Evolutionary conservation across 768 basidiomycete genomes (phyloP).

Genomic region (Rhodotorula sphaerocarpa): DNA sequence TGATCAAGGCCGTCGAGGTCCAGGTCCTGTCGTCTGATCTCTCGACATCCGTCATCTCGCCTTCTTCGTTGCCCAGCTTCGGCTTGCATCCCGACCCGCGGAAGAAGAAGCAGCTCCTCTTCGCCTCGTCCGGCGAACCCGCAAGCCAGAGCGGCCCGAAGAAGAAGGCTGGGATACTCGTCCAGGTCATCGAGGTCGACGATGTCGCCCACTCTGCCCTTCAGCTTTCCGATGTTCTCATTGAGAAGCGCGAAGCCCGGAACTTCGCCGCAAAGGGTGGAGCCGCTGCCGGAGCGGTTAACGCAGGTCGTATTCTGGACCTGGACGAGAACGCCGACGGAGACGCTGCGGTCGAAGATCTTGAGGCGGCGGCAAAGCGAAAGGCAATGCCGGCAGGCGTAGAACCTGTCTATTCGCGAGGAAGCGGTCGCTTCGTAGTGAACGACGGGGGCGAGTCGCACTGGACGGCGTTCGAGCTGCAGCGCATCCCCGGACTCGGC

Average conservation of each 20-base stretch:
- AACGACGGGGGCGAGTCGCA: slow-evolving; percentile 9
- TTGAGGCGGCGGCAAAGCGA: background rate
- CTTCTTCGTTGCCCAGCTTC: background rate
- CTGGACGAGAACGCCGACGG: background rate
- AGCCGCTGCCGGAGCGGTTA: background rate
- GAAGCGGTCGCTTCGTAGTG: slow-evolving; percentile 13
- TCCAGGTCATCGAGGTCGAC: slow-evolving; percentile 4
- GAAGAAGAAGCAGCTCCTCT: background rate
- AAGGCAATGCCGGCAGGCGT: background rate
- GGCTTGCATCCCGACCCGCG: background rate
- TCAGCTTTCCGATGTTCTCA: background rate
- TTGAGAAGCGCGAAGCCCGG: slow-evolving; percentile 13
- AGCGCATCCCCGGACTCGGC: slow-evolving; percentile 9
- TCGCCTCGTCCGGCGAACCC: background rate
- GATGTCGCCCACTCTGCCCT: slow-evolving; percentile 11
- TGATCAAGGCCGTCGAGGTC: slow-evolving; percentile 27
- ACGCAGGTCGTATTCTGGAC: slow-evolving; percentile 4
- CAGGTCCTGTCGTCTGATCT: slow-evolving; percentile 33
- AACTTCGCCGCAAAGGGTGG: background rate
- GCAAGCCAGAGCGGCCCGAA: too few relatives aligned
- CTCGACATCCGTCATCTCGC: slow-evolving; percentile 18
- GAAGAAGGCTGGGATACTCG: background rate
- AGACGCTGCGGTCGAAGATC: background rate
- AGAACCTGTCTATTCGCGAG: slow-evolving; percentile 13
- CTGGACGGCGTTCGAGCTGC: slow-evolving; percentile 15